Evolutionary conservation across 164 flowering plant genomes (phyloP), one percentile per base, ranked within the genome.

Genomic region (Pachysandra terminalis): DNA sequence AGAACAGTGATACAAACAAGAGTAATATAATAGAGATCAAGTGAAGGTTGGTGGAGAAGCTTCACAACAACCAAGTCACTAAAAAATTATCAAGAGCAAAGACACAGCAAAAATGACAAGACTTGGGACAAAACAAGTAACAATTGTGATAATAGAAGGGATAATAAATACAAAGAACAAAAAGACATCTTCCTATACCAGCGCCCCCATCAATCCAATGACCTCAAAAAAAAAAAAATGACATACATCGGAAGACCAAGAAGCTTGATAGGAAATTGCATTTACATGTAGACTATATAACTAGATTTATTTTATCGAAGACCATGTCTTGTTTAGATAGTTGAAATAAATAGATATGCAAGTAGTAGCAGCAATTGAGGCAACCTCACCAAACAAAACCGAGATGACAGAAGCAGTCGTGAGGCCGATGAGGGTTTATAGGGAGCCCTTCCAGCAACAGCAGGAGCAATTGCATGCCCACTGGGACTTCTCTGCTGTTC

Each of bases 401-500:
- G 28, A 10, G 75, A 52, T 26, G 74, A 15, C 4, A 60, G 14
- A n/a, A 73, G 56, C 56, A 2, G 62, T 2, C 69, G 59, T 19
- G 85, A 56, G 15, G 85, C 81, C 19, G 80, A 74, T 23, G 93
- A 86, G 59, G 88, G 77, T 68, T 78, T 82, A 28, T 88, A 58
- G 24, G 87, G 85, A 28, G 96, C 81, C 75, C 79, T 84, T 28
- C 87, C 91, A 40, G 98, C 93, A 56, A 91, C 74, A 3, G 98
- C 96, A 27, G 98, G 97, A 67, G 90, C 71, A 59, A 85, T 86
- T 60, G 90, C 91, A 35, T 55, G 84, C 13, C 83, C 84, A 7
- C 76, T 75, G 9, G 86, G 84, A 10, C 71, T 59, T 24, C 77
- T 85, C 77, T 88, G 96, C 73, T 90, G 91, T 73, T 87, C 90